A percentile compares a stretch with the other conserved stretches of the same genome.
Conservation (phyloP, 2,329 filamentous ascomycete genomes). For the Penicillium sp. region DNA sequence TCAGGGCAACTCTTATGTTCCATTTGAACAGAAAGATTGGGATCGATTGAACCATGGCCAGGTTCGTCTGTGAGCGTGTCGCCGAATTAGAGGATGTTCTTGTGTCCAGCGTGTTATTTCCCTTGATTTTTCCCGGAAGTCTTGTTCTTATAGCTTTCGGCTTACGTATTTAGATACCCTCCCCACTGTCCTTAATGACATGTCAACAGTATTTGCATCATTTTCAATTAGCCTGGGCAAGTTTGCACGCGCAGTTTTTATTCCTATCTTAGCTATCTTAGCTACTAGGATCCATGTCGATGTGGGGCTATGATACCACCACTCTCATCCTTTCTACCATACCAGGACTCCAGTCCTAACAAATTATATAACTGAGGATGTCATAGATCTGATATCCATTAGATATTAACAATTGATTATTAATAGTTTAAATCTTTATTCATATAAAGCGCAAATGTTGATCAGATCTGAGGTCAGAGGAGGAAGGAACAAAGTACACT, state of each 20-base stretch:
- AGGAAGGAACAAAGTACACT: no score
- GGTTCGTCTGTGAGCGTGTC: conserved; percentile 58
- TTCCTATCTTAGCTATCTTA: neutral
- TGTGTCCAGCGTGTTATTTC: neutral
- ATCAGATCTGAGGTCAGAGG: no score
- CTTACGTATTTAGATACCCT: neutral
- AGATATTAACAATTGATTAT: no score
- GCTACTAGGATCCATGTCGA: neutral
- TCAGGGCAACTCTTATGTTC: conserved; percentile 64
- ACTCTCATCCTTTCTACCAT: no score
- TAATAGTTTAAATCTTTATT: no score
- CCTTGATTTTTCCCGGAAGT: neutral
- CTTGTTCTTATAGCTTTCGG: neutral
- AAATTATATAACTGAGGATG: no score
- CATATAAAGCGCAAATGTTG: no score
- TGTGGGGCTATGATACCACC: neutral
- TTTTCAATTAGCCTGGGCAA: neutral
- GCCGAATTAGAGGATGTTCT: neutral
- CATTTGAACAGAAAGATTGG: conserved; percentile 70
- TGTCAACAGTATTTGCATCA: neutral
- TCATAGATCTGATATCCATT: no score
- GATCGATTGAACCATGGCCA: conserved; percentile 63
- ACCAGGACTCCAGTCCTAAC: no score
- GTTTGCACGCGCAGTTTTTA: neutral
- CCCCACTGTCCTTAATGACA: neutral